These are phyloP conservation scores for Euptelea pleiosperma DNA, from an alignment of 164 flowering plant genomes.

Conservation along the genomic window DNA sequence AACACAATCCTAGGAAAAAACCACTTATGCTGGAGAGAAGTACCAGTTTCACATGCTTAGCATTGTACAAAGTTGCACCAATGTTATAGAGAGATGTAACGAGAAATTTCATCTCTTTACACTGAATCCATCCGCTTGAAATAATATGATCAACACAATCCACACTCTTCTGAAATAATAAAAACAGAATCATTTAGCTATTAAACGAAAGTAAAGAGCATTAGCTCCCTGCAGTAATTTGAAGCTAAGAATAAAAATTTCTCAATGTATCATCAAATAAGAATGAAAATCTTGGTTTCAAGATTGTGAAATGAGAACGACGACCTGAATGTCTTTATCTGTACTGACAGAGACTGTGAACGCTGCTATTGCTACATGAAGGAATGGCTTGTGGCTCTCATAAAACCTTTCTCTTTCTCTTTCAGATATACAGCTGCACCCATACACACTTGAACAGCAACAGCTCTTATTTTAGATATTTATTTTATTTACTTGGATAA, in stretches of 20 bases:
- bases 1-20: background rate
- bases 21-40: background rate
- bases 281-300: background rate
- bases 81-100: constrained; percentile 51
- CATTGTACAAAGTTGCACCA: constrained; percentile 55
- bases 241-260: background rate
- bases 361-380: constrained; percentile 24
- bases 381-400: constrained; percentile 17
- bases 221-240: background rate
- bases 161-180: constrained; percentile 44
- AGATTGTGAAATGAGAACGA: constrained; percentile 8
- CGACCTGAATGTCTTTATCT: constrained; percentile 21
- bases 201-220: constrained; percentile 1
- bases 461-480: background rate
- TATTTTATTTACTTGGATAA: background rate
- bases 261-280: background rate
- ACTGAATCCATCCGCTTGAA: constrained; percentile 50
- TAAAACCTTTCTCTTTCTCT: constrained; percentile 18
- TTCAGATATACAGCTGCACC: constrained; percentile 19
- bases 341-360: constrained; percentile 21
- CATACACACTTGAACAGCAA: constrained; percentile 8
- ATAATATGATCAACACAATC: constrained; percentile 39
- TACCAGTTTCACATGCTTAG: constrained; percentile 64
- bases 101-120: constrained; percentile 50
- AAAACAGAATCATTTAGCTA: constrained; percentile 13